Base-by-base conservation (phyloP, 2,329 filamentous ascomycete species). In the Cladosporium sp. region DNA sequence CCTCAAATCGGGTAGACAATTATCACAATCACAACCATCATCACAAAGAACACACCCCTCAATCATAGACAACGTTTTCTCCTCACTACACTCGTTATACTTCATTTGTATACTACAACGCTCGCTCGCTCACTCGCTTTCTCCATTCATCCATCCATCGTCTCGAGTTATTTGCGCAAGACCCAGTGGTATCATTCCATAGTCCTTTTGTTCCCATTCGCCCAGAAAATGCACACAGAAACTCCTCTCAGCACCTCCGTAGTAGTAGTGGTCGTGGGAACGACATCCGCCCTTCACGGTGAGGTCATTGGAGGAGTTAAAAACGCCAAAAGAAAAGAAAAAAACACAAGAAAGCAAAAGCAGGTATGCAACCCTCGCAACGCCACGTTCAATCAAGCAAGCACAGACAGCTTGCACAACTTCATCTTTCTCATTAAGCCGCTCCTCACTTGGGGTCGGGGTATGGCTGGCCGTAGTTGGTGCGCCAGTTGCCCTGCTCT, bases 131-230 rank as follows among this genome's bases (percentile, higher is more conserved):
- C 39, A 5, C 39, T 46, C 39, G 18, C 18, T 2, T 18, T 46
- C 39, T 21, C 39, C 39, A 46, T 21, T 21, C n/a, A n/a, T n/a
- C 16, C 23, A 28, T 51, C 23, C 48, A 28, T 51, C 36, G 32
- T 58, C 56, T 46, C 34, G 56, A 28, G 23, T 58, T 43, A 3
- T 46, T 46, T 46, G 56, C 34, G 56, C 56, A 58, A 46, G 25
- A 28, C 56, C 56, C 56, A 58, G 56, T 58, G 56, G 56, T 58
- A 58, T 58, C 56, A 58, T 58, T n/a, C 36, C 34, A 13, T 30
- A 10, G 36, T 43, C n/a, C 7, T 39, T 39, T 43, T 23, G 25
- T 39, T 2, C 26, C 51, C 51, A 10, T 57, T 57, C 54, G 54
- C 54, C 54, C 28, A 39, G 18, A 34, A 36, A 39, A 34, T 28